phyloP scores from a whole-genome alignment of 495 filamentous ascomycete species.

The Trichoderma orchidacearum region DNA sequence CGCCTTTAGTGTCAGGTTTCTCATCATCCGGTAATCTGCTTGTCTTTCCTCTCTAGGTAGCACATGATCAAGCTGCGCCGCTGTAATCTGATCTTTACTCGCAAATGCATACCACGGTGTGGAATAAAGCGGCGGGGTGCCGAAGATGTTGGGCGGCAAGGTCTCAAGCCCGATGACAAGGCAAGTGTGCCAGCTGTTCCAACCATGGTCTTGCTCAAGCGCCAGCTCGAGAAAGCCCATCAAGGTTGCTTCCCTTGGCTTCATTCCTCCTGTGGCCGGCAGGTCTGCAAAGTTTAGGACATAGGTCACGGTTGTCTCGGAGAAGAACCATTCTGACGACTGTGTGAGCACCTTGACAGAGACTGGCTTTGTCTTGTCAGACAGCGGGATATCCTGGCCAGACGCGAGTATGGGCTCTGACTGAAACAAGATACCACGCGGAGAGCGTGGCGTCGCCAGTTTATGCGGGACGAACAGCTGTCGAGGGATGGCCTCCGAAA shows the following conservation, averaged over 20 bases:
- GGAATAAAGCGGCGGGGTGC: neutral
- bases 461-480: neutral
- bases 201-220: neutral
- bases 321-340: neutral
- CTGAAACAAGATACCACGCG: neutral
- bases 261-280: neutral
- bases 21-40: neutral
- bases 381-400: too few species aligned
- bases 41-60: neutral
- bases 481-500: neutral
- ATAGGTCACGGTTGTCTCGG: neutral
- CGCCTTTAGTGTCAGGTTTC: neutral
- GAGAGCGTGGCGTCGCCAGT: neutral
- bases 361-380: neutral
- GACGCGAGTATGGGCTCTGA: neutral
- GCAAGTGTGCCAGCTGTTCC: neutral
- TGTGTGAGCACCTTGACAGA: neutral
- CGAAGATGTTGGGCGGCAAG: neutral
- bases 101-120: neutral
- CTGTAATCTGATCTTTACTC: neutral
- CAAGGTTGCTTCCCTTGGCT: neutral
- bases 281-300: neutral
- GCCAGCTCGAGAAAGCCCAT: neutral
- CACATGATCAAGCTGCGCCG: neutral
- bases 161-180: neutral